Base-by-base conservation (phyloP, 2,329 filamentous ascomycete genomes). In the Septoria linicola region DNA sequence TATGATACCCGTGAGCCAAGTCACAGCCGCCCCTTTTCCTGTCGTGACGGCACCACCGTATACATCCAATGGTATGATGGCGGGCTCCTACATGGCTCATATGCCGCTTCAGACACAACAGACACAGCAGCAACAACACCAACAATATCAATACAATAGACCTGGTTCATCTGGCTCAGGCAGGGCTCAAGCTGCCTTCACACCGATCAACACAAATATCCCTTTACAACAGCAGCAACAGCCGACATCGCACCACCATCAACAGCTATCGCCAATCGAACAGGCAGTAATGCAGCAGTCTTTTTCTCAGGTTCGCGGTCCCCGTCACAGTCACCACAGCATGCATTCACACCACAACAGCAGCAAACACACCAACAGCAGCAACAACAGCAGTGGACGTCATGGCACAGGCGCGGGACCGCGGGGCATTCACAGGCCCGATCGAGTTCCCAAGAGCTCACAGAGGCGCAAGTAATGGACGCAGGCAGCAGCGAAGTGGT, bases 11-110 rank as follows among this genome's bases (percentile, higher is more conserved):
- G 59, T 66, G 34, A 64, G 61, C 45, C 59, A 66, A 41, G 63
- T 66, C 25, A 62, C 59, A n/a, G 62, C 64, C 4, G 62, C 63
- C 3, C 64, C 65, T 14, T 67, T 66, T 44, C 65, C 65, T 8
- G 54, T 49, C 17, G 60, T 65, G 27, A 63, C 63, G 39, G 61
- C 63, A 13, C 57, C 62, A 13, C 52, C 58, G 8, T 54, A 44
- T 51, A 45, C 60, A 20, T 48, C 57, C 2, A 44, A 43, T 11
- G 39, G 31, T 8, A 57, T 55, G 6, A 54, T 58, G 19, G 58
- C 55, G 14, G 50, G 51, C 21, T 55, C 58, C 14, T 66, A 58
- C 46, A 55, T 56, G 35, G 42, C 64, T 6, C 60, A 61, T 16
- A 37, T 64, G 10, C 59, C 64, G 43, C 60, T 63, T 19, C 59